These are phyloP conservation scores for Teratosphaeria zuluensis DNA, from an alignment of 2,329 filamentous ascomycete genomes.

Conservation along the genomic window DNA sequence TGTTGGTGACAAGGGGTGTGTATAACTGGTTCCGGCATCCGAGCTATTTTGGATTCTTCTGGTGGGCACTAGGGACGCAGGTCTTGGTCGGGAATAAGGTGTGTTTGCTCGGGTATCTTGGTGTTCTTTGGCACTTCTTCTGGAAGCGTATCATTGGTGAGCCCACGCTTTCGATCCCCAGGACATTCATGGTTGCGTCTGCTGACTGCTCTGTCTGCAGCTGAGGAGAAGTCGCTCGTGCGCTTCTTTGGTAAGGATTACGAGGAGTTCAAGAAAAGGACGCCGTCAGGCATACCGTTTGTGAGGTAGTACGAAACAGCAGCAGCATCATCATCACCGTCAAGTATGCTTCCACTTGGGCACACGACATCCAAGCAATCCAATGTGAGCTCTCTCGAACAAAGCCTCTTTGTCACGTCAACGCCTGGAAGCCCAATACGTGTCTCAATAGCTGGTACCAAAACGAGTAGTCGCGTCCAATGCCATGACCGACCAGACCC, in stretches of 20 bases:
- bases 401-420: background rate
- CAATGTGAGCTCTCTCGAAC: background rate
- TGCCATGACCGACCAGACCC: background rate
- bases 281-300: slow-evolving; percentile 73
- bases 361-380: background rate
- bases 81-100: slow-evolving; percentile 75
- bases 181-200: background rate
- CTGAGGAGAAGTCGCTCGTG: slow-evolving; percentile 69
- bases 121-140: slow-evolving; percentile 83
- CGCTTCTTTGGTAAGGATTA: slow-evolving; percentile 82
- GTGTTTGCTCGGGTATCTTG: slow-evolving; percentile 63
- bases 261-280: slow-evolving; percentile 58
- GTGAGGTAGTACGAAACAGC: slow-evolving; percentile 33
- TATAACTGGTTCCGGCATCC: slow-evolving; percentile 74
- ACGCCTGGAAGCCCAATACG: background rate
- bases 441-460: background rate
- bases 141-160: slow-evolving; percentile 55
- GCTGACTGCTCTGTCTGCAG: slow-evolving; percentile 26
- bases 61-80: slow-evolving; percentile 95
- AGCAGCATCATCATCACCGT: background rate
- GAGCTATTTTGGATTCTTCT: slow-evolving; percentile 96
- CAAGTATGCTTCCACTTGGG: background rate
- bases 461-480: background rate
- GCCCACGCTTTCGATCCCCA: slow-evolving; percentile 20
- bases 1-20: slow-evolving; percentile 72